Percentiles rank a stretch among this genome's conserved stretches.
These are phyloP conservation scores for Ceratopteris richardii DNA, from an alignment of 75 land plant genomes.

Conservation along the genomic window DNA sequence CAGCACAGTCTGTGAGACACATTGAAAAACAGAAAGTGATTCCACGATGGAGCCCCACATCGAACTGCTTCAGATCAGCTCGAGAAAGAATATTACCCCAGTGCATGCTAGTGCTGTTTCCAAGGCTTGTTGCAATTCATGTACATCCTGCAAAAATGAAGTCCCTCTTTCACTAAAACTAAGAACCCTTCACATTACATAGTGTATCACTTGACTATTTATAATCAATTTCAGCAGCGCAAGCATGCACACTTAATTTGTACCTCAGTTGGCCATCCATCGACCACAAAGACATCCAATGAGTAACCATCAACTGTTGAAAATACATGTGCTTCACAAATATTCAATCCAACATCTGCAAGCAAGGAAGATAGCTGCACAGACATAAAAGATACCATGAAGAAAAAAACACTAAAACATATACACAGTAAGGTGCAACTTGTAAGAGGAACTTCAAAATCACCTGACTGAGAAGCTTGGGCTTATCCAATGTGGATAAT, in stretches of 20 bases:
- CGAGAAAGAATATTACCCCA: constrained; percentile 37
- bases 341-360: constrained; percentile 88
- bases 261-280: constrained; percentile 95
- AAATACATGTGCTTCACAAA: constrained; percentile 95
- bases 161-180: neutral
- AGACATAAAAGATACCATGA: neutral
- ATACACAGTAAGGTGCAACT: neutral
- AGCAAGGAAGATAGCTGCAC: constrained; percentile 85
- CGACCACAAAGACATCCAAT: constrained; percentile 95
- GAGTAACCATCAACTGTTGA: constrained; percentile 92
- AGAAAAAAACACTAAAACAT: neutral
- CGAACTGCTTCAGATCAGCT: neutral
- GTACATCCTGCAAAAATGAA: constrained; percentile 39
- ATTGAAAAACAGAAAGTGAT: neutral
- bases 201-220: no score
- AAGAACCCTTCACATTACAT: no score
- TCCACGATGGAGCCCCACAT: neutral
- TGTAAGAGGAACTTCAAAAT: neutral
- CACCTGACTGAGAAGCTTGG: constrained; percentile 94
- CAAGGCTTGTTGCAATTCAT: constrained; percentile 46
- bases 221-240: no score
- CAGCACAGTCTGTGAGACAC: neutral
- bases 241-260: neutral
- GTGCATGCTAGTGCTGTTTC: constrained; percentile 38
- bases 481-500: constrained; percentile 91